Base-by-base conservation (phyloP, 2,329 filamentous ascomycete species). In the Epichloe baconii region DNA sequence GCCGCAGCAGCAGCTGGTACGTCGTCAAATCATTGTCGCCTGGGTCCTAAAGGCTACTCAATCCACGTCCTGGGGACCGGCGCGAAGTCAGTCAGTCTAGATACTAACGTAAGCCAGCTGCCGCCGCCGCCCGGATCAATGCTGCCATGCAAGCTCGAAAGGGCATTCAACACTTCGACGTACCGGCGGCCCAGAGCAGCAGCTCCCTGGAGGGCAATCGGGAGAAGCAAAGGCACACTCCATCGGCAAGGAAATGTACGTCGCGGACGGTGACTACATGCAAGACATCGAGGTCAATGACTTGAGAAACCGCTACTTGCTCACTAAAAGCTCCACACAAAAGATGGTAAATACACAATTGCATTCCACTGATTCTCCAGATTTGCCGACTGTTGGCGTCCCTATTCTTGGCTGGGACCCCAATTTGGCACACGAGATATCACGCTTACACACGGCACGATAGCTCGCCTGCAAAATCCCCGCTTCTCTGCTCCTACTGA, bases 231-330 rank as follows among this genome's bases (percentile, higher is more conserved):
- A 54, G 46, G 17, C 44, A 26, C 50, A 54, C 36, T 52, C 52
- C 34, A 47, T 54, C 14, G 50, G 44, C 52, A 54, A 52, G 44
- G 88, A 94, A 62, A 86, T 95, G 66, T 97, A 97, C 66, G 86
- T 95, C 61, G 86, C 90, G 55, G 93, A 97, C 66, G 93, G 93
- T 62, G 93, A 98, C 71, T 97, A 87, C 68, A 97, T 98, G 71
- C 93, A 94, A 70, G 93, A 98, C 65, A 95, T 98, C 64, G 93
- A 97, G 74, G 88, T 98, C 74, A 98, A 98, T 69, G 91, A 97
- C 70, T 73, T 97, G 64, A 85, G 91, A 57, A 98, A 97, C 68
- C 87, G 91, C 61, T 98, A 98, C 70, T 85, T 90, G 68, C 78
- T 98, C 73, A 98, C 91, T 57, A 97, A 96, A 76, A 89, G 90